Percentiles rank a stretch among this genome's conserved stretches.
These are phyloP conservation scores for Tetracladium maxilliforme DNA, from an alignment of 2,329 filamentous ascomycete genomes.

Conservation along the genomic window DNA sequence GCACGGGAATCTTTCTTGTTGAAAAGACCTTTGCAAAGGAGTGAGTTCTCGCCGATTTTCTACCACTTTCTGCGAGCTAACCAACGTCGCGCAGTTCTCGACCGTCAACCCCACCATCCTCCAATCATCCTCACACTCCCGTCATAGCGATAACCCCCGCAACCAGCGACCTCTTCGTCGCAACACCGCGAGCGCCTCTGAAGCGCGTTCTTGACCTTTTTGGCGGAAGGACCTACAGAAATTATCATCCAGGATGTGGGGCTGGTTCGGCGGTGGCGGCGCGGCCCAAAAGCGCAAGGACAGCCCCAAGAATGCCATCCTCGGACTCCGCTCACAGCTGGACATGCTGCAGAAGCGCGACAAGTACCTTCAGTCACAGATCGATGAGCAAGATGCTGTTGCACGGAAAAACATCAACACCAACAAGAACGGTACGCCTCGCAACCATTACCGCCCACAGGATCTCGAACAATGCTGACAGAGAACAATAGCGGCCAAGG, in stretches of 20 bases:
- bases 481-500: slow-evolving; percentile 58
- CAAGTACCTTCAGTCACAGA: slow-evolving; percentile 78
- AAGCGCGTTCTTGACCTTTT: too few species aligned
- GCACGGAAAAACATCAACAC: slow-evolving; percentile 77
- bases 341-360: slow-evolving; percentile 98
- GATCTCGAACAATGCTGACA: slow-evolving; percentile 9
- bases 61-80: too few species aligned
- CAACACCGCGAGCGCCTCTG: too few species aligned
- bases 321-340: slow-evolving; percentile 73
- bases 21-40: too few species aligned
- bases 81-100: too few species aligned
- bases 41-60: too few species aligned
- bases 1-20: too few species aligned
- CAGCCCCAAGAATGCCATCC: slow-evolving; percentile 90
- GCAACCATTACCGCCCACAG: not conserved
- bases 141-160: too few species aligned
- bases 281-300: slow-evolving; percentile 79
- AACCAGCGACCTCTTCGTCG: too few species aligned
- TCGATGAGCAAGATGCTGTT: slow-evolving; percentile 79
- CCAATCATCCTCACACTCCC: too few species aligned
- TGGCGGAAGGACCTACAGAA: too few species aligned
- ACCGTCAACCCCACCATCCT: too few species aligned
- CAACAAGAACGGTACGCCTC: slow-evolving; percentile 74
- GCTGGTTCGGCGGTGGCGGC: slow-evolving; percentile 86
- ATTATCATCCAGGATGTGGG: slow-evolving; percentile 61